Evolutionary conservation across 495 filamentous ascomycete species (phyloP).

Genomic region (Trichocladium antarcticum): DNA sequence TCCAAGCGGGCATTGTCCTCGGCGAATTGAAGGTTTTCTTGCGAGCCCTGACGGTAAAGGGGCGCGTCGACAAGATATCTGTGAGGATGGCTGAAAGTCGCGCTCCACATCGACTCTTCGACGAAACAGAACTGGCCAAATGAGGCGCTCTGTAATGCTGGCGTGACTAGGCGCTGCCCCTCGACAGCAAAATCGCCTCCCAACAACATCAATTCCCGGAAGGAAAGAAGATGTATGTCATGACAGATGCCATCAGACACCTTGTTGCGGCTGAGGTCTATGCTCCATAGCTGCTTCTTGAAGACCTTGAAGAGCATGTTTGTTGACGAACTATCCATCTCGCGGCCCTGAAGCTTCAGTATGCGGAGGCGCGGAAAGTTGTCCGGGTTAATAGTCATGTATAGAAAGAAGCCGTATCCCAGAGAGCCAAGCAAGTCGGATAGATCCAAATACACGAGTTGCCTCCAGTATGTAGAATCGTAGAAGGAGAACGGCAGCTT

Average conservation of each 20-base stretch:
- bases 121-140: slow-evolving; percentile 30
- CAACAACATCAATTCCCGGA: too few species aligned
- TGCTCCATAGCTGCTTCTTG: slow-evolving; percentile 32
- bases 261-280: slow-evolving; percentile 37
- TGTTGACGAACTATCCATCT: slow-evolving; percentile 27
- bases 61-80: slow-evolving; percentile 34
- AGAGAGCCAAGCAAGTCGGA: slow-evolving; percentile 32
- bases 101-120: slow-evolving; percentile 29
- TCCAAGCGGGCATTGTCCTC: slow-evolving; percentile 21
- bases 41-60: slow-evolving; percentile 14
- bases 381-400: slow-evolving; percentile 19
- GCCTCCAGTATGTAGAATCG: slow-evolving; percentile 18
- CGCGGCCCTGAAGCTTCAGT: slow-evolving; percentile 28
- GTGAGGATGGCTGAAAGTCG: slow-evolving; percentile 24
- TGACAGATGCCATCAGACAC: slow-evolving; percentile 28
- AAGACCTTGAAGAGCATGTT: slow-evolving; percentile 24
- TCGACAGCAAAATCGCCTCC: slow-evolving; percentile 26
- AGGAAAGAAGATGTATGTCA: slow-evolving; percentile 14
- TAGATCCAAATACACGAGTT: slow-evolving; percentile 36
- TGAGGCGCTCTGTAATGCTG: slow-evolving; percentile 11
- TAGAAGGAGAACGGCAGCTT: slow-evolving; percentile 26
- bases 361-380: slow-evolving; percentile 31
- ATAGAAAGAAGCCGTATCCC: slow-evolving; percentile 11
- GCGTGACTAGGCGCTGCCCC: slow-evolving; percentile 19
- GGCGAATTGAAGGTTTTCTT: slow-evolving; percentile 8